These are phyloP conservation scores for Phytophthora citrophthora DNA, from an alignment of 352 stramenopile species.

Conservation along the genomic window DNA sequence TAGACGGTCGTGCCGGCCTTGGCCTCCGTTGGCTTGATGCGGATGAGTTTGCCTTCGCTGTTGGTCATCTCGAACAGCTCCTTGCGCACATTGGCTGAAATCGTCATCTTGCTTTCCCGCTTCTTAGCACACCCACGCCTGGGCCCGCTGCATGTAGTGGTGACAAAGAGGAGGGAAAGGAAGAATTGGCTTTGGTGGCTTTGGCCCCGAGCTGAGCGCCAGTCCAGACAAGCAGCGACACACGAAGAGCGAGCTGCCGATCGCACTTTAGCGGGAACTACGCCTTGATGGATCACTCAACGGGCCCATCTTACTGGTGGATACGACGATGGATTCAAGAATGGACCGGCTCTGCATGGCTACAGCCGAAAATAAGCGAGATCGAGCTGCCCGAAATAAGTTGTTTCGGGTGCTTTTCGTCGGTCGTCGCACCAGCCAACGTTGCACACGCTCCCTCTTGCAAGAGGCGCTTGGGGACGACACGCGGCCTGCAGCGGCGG, in stretches of 20 bases:
- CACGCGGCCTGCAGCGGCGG: neutral
- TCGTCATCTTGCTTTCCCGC: conserved; percentile 69
- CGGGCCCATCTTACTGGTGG: conserved; percentile 7
- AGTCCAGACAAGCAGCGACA: conserved; percentile 37
- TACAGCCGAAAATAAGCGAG: conserved; percentile 1
- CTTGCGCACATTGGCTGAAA: conserved; percentile 86
- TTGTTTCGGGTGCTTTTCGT: conserved; percentile 5
- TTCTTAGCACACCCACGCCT: conserved; percentile 24
- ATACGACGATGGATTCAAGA: conserved; percentile 31
- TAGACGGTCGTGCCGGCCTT: conserved; percentile 87
- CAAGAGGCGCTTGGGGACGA: neutral
- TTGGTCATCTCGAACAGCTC: conserved; percentile 87
- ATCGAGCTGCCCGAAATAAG: no score
- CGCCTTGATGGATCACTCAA: conserved; percentile 25
- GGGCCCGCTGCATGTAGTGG: conserved; percentile 33
- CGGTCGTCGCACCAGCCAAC: conserved; percentile 3
- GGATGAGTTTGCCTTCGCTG: conserved; percentile 81
- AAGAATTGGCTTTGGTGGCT: conserved; percentile 36
- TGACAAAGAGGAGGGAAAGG: conserved; percentile 32
- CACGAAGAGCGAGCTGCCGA: conserved; percentile 33
- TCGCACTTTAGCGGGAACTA: conserved; percentile 54
- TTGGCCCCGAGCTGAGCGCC: conserved; percentile 17
- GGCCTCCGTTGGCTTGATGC: conserved; percentile 84
- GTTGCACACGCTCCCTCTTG: conserved; percentile 18
- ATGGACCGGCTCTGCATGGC: neutral